phyloP scores from a whole-genome alignment of 257 asterid genomes.

The Fraxinus excelsior region DNA sequence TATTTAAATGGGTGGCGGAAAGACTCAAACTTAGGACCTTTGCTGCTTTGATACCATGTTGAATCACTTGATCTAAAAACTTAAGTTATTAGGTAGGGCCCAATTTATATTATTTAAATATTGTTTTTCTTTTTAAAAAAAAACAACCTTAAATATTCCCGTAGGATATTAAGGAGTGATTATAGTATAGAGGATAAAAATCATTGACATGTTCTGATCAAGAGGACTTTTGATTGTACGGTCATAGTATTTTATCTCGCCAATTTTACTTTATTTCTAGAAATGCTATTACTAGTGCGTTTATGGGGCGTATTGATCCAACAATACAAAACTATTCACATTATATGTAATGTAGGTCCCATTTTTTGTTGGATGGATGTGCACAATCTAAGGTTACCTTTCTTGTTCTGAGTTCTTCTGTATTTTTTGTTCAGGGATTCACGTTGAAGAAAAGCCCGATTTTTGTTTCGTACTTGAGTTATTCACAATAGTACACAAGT shows the following conservation, averaged over 20 bases:
- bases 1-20: too few species aligned
- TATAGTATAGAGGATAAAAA: neutral
- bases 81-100: too few species aligned
- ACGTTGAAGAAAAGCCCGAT: neutral
- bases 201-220: neutral
- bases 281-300: neutral
- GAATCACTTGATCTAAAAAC: too few species aligned
- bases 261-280: too few species aligned
- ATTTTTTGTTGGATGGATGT: neutral
- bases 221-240: neutral
- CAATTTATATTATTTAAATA: too few species aligned
- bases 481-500: too few species aligned
- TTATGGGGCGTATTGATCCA: neutral
- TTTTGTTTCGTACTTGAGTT: conserved; percentile 4
- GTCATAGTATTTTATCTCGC: too few species aligned
- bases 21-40: too few species aligned
- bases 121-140: too few species aligned
- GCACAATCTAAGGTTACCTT: neutral
- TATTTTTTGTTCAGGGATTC: neutral
- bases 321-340: neutral
- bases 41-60: too few species aligned
- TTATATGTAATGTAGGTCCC: neutral
- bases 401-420: neutral
- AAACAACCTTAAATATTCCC: too few species aligned
- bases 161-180: neutral